Percentiles rank a stretch among this genome's conserved stretches.
Evolutionary conservation across 1,139 yeast genomes (phyloP).

Genomic region (Zygosaccharomyces sapae): DNA sequence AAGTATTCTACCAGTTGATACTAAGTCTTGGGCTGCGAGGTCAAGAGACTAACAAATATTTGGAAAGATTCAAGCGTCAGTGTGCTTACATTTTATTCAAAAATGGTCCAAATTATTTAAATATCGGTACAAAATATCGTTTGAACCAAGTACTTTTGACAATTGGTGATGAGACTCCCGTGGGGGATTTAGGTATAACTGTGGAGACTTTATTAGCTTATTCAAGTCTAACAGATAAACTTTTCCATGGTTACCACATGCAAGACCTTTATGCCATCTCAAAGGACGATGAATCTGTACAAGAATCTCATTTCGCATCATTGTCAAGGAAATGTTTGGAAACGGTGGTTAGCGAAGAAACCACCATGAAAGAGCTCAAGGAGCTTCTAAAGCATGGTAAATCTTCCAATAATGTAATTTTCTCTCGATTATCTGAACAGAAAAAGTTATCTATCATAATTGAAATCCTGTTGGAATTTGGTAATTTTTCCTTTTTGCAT

Average conservation of each 20-base stretch:
- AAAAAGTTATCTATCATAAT: slow-evolving; percentile 20
- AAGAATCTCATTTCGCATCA: slow-evolving; percentile 25
- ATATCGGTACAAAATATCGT: slow-evolving; percentile 10
- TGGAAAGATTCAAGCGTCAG: slow-evolving; percentile 12
- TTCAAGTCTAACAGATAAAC: slow-evolving; percentile 16
- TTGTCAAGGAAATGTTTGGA: slow-evolving; percentile 17
- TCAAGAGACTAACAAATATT: slow-evolving; percentile 1
- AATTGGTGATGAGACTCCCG: slow-evolving; percentile 15
- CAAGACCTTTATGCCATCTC: slow-evolving; percentile 23
- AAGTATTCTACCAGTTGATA: slow-evolving; percentile 18
- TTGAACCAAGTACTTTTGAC: slow-evolving; percentile 15
- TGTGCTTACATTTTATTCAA: slow-evolving; percentile 23
- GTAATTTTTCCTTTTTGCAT: slow-evolving; percentile 25
- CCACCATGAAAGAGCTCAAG: slow-evolving; percentile 1
- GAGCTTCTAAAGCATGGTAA: slow-evolving; percentile 2
- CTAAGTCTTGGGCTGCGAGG: slow-evolving; percentile 6
- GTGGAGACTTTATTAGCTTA: slow-evolving; percentile 17
- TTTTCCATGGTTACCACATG: slow-evolving; percentile 17
- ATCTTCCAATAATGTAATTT: slow-evolving; percentile 11
- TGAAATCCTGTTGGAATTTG: slow-evolving; percentile 25
- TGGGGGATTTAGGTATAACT: slow-evolving; percentile 14
- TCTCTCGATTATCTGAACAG: slow-evolving; percentile 15
- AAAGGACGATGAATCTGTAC: slow-evolving; percentile 23
- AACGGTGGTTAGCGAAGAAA: background rate
- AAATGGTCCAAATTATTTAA: slow-evolving; percentile 17